Conservation (phyloP, 257 asterid species). For the Ilex asprella region DNA sequence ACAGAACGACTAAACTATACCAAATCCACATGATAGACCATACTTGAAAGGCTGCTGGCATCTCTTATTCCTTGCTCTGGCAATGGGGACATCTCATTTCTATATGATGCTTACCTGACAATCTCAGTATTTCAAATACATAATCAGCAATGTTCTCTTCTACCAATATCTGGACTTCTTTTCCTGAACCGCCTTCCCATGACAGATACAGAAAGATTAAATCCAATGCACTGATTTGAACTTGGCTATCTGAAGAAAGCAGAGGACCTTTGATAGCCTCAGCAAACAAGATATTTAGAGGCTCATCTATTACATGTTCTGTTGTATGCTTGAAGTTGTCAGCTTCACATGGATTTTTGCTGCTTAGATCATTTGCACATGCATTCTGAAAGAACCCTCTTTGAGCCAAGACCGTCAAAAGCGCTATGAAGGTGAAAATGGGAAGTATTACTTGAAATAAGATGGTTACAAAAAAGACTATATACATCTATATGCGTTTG, state of each 20-base stretch:
- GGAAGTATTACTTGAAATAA: constrained; percentile 4
- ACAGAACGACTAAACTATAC: too few species aligned
- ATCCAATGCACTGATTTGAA: constrained; percentile 74
- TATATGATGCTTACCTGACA: constrained; percentile 50
- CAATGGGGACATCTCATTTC: constrained; percentile 6
- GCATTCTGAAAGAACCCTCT: constrained; percentile 65
- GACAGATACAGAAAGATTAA: constrained; percentile 55
- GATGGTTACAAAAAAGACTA: not conserved
- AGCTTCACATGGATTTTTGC: constrained; percentile 34
- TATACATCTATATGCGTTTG: not conserved
- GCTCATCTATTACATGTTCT: constrained; percentile 38
- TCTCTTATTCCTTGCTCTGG: too few species aligned
- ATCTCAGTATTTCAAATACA: constrained; percentile 76
- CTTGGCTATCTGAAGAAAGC: constrained; percentile 87
- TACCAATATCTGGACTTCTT: constrained; percentile 51
- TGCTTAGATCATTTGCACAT: constrained; percentile 29
- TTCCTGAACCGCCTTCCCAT: constrained; percentile 37
- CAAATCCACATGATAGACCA: too few species aligned
- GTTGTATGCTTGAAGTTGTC: constrained; percentile 51
- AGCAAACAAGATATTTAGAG: constrained; percentile 69
- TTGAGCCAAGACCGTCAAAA: constrained; percentile 73
- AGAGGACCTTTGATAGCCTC: constrained; percentile 94
- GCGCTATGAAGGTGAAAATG: constrained; percentile 46
- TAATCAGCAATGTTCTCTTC: constrained; percentile 88
- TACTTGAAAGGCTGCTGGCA: too few species aligned